These are phyloP conservation scores for Arachis stenosperma DNA, from an alignment of 306 rosid genomes.

Conservation along the genomic window DNA sequence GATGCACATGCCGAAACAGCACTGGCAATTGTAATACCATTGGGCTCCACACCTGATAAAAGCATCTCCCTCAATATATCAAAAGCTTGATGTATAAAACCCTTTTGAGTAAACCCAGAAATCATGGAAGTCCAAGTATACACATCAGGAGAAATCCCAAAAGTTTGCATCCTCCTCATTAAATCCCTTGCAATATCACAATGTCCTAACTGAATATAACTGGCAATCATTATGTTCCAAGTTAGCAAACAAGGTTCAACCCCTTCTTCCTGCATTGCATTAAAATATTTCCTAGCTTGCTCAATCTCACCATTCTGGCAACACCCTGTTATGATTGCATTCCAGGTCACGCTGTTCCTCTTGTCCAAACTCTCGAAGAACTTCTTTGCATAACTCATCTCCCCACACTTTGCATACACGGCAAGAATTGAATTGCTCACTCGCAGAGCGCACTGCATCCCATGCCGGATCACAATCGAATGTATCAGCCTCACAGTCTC, in stretches of 20 bases:
- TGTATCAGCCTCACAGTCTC: slow-evolving; percentile 65
- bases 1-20: slow-evolving; percentile 74
- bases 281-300: slow-evolving; percentile 63
- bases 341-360: slow-evolving; percentile 74
- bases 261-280: slow-evolving; percentile 66
- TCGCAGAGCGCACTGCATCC: slow-evolving; percentile 45
- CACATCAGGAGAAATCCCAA: slow-evolving; percentile 77
- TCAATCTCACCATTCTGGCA: slow-evolving; percentile 63
- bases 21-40: slow-evolving; percentile 69
- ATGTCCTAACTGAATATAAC: slow-evolving; percentile 69
- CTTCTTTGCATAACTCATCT: slow-evolving; percentile 60
- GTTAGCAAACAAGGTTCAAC: slow-evolving; percentile 69
- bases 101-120: slow-evolving; percentile 84
- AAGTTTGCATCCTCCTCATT: slow-evolving; percentile 82
- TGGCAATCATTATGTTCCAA: slow-evolving; percentile 80
- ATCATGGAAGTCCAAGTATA: slow-evolving; percentile 96
- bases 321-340: slow-evolving; percentile 70
- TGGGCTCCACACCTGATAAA: slow-evolving; percentile 66
- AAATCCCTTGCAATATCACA: slow-evolving; percentile 70
- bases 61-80: slow-evolving; percentile 72
- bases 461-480: slow-evolving; percentile 64
- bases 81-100: slow-evolving; percentile 60
- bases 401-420: slow-evolving; percentile 72
- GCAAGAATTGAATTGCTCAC: slow-evolving; percentile 68
- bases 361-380: slow-evolving; percentile 64